phyloP scores from a whole-genome alignment of 2,329 filamentous ascomycete species.

The Phaeoacremonium minimum region DNA sequence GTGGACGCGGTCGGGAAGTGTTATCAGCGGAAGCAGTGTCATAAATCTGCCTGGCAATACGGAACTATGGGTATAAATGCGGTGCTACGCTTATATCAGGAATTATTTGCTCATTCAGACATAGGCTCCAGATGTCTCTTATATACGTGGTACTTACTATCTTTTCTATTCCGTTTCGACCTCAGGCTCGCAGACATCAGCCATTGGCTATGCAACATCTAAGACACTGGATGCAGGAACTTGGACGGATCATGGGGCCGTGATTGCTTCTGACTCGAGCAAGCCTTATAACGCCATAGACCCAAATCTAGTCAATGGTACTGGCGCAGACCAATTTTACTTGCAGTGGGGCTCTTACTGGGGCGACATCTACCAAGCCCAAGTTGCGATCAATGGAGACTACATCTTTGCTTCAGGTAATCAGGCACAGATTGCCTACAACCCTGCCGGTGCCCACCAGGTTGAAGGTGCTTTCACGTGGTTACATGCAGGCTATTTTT shows the following conservation, averaged over 20 bases:
- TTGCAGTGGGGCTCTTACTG: slow-evolving; percentile 61
- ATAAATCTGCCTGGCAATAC: slow-evolving; percentile 33
- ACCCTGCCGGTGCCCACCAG: slow-evolving; percentile 40
- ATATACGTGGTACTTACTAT: slow-evolving; percentile 55
- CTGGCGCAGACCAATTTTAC: slow-evolving; percentile 26
- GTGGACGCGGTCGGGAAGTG: slow-evolving; percentile 37
- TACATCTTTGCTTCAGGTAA: slow-evolving; percentile 17
- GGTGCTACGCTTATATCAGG: background rate
- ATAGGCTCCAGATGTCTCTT: slow-evolving; percentile 59
- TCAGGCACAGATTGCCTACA: slow-evolving; percentile 45
- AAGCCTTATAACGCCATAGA: slow-evolving; percentile 52
- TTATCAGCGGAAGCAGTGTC: slow-evolving; percentile 28
- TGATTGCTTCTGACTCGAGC: slow-evolving; percentile 29
- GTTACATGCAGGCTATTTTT: slow-evolving; percentile 50
- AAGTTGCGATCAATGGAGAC: slow-evolving; percentile 37
- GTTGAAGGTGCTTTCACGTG: slow-evolving; percentile 52
- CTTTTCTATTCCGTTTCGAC: slow-evolving; percentile 65
- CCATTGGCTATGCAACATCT: slow-evolving; percentile 50
- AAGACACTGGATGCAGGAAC: slow-evolving; percentile 24
- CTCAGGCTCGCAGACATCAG: slow-evolving; percentile 56
- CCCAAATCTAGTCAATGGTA: slow-evolving; percentile 35
- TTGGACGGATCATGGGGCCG: slow-evolving; percentile 49
- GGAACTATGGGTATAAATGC: slow-evolving; percentile 34
- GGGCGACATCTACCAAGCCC: slow-evolving; percentile 48
- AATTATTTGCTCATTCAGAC: background rate